phyloP scores from a whole-genome alignment of 495 filamentous ascomycete genomes.

The Penicillium silybi region DNA sequence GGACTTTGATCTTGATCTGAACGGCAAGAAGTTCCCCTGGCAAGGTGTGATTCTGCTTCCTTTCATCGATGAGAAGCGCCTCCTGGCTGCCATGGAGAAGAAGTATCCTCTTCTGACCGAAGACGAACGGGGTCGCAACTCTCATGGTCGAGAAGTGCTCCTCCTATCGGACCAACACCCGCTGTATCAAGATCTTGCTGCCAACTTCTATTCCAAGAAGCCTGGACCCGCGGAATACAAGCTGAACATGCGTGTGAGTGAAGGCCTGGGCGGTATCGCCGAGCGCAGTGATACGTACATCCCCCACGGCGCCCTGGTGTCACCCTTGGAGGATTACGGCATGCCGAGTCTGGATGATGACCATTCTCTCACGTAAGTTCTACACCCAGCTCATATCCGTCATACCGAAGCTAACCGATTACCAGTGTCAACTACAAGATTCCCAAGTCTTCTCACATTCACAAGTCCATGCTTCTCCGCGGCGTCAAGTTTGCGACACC shows the following conservation, averaged over 20 bases:
- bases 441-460: slow-evolving; percentile 61
- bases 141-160: slow-evolving; percentile 74
- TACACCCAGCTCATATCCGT: not conserved
- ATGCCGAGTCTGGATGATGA: slow-evolving; percentile 81
- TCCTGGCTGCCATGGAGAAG: slow-evolving; percentile 77
- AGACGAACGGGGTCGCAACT: slow-evolving; percentile 77
- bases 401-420: slow-evolving; percentile 29
- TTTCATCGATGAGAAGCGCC: slow-evolving; percentile 89
- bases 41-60: slow-evolving; percentile 91
- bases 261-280: slow-evolving; percentile 74
- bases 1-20: slow-evolving; percentile 88
- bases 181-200: slow-evolving; percentile 75
- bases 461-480: slow-evolving; percentile 92
- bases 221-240: slow-evolving; percentile 59
- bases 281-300: slow-evolving; percentile 78
- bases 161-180: slow-evolving; percentile 77
- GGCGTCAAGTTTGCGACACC: slow-evolving; percentile 70
- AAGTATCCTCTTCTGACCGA: slow-evolving; percentile 74
- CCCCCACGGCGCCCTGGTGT: slow-evolving; percentile 63
- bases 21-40: slow-evolving; percentile 98
- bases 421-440: slow-evolving; percentile 78
- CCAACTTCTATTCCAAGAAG: slow-evolving; percentile 88
- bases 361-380: slow-evolving; percentile 70
- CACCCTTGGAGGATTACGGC: slow-evolving; percentile 57
- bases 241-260: slow-evolving; percentile 68